A percentile compares a stretch with the other conserved stretches of the same genome.
Conservation (phyloP, 768 basidiomycete species). For the Lactarius sp. region DNA sequence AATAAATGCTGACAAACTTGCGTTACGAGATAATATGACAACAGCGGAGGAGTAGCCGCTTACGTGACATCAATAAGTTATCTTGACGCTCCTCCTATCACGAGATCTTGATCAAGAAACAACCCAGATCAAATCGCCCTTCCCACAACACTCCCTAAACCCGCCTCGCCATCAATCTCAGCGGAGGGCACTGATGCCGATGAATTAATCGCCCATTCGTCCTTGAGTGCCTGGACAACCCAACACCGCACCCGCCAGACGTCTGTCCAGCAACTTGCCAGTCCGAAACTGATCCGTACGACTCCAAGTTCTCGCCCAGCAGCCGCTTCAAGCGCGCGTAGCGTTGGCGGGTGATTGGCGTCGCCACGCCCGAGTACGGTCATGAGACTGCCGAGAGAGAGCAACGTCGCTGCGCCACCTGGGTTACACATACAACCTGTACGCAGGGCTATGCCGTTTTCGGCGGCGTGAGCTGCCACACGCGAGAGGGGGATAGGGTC, state of each 20-base stretch:
- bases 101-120: slow-evolving; percentile 1
- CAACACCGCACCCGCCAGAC: slow-evolving; percentile 40
- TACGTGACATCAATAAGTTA: slow-evolving; percentile 4
- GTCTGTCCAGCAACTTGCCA: slow-evolving; percentile 75
- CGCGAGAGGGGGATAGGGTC: slow-evolving; percentile 42
- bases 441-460: slow-evolving; percentile 61
- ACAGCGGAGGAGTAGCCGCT: background rate
- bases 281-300: slow-evolving; percentile 70
- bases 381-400: slow-evolving; percentile 66
- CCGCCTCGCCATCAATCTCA: background rate
- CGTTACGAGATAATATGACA: slow-evolving; percentile 1
- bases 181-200: background rate
- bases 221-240: slow-evolving; percentile 17
- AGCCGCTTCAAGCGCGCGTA: slow-evolving; percentile 48
- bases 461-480: slow-evolving; percentile 46
- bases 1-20: background rate
- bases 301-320: slow-evolving; percentile 71
- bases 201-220: background rate
- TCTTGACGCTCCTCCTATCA: background rate
- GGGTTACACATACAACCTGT: slow-evolving; percentile 90
- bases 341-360: slow-evolving; percentile 37
- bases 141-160: background rate
- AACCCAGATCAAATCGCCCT: slow-evolving; percentile 13
- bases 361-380: slow-evolving; percentile 51
- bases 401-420: slow-evolving; percentile 68